Evolutionary conservation across 2,329 filamentous ascomycete genomes (phyloP), one percentile per base, ranked within the genome.

Genomic region (Orbilia oligospora): DNA sequence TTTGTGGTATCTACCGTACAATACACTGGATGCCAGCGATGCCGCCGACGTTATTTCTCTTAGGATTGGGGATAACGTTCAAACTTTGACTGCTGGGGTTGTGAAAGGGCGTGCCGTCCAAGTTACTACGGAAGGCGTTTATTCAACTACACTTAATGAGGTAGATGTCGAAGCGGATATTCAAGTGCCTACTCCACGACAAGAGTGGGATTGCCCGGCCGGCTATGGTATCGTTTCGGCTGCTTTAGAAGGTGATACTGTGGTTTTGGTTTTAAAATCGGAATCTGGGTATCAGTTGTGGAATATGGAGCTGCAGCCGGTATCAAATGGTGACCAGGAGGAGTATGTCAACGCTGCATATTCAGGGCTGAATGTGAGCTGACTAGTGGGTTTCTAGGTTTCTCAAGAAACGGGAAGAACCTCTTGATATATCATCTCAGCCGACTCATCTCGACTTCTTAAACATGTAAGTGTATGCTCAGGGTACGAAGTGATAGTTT

Each of bases 151-250:
- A 36, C 49, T 77, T 38, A 56, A 71, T 12, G 73, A 77, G 38
- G 30, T 38, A 12, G 73, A 77, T 56, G 73, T 71, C n/a, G 73
- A 77, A 33, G 46, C 73, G 4, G 61, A 67, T 4, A 44, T 77
- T n/a, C 67, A 71, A 22, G 67, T 71, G 12, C 67, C 73, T 1
- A 53, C 73, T 16, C 73, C 73, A 14, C 49, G 67, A 20, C 73
- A 77, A 33, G 73, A 77, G 51, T 77, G 73, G 73, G 73, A 77
- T 55, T 77, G 73, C n/a, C 73, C 73, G 14, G 9, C 49, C 6
- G 73, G 51, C 5, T 20, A 63, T 22, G 33, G 8, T 27, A 77
- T 77, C 16, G 61, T 71, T 6, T 20, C 58, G 16, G 73, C 61
- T 18, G 73, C 67, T 5, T 16, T 77, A 22, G 41, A 55, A 20